Conservation (phyloP, 2,329 filamentous ascomycete species). For the Aureobasidium sp. region DNA sequence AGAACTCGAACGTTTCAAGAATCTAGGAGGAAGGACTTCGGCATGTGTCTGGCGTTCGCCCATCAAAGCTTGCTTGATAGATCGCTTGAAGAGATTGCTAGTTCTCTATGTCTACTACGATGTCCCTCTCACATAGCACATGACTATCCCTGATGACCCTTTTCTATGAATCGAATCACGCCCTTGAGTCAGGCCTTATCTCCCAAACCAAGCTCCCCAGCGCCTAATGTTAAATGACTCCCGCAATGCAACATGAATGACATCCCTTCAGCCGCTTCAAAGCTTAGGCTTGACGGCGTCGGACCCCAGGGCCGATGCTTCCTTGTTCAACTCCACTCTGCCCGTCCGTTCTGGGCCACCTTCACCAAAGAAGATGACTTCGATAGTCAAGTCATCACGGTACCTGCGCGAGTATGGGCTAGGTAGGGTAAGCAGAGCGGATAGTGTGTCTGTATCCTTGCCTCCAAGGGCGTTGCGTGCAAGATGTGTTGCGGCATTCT, state of each 20-base stretch:
- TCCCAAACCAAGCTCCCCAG: background rate
- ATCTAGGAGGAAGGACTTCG: background rate
- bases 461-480: constrained; percentile 92
- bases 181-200: background rate
- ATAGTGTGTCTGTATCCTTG: constrained; percentile 87
- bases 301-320: constrained; percentile 55
- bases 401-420: constrained; percentile 88
- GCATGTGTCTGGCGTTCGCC: background rate
- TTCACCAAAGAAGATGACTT: constrained; percentile 97
- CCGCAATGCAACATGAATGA: constrained; percentile 10
- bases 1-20: background rate
- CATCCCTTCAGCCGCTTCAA: constrained; percentile 8
- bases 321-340: constrained; percentile 73
- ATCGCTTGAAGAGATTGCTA: background rate
- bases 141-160: background rate
- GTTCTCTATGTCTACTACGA: background rate
- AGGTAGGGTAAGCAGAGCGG: constrained; percentile 81
- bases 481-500: constrained; percentile 92
- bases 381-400: constrained; percentile 89
- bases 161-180: background rate
- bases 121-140: background rate
- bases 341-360: constrained; percentile 65
- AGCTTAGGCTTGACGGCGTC: constrained; percentile 21
- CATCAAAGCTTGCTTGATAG: background rate
- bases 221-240: background rate